A percentile compares a stretch with the other conserved stretches of the same genome.
Conservation (phyloP, 2,329 filamentous ascomycete species). For the Didymosphaeria variabile region DNA sequence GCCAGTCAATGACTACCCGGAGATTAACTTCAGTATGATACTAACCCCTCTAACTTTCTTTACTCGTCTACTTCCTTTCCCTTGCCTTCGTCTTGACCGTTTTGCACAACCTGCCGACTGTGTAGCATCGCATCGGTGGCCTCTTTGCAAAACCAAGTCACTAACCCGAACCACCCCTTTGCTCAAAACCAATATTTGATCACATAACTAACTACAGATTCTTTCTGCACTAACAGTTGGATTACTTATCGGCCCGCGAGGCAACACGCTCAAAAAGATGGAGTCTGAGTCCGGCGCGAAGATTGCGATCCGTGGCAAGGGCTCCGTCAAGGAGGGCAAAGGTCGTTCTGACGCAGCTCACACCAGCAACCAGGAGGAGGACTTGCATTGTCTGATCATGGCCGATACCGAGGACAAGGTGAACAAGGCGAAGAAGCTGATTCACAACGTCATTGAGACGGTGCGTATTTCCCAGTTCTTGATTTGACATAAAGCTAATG, state of each 20-base stretch:
- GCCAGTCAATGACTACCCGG: constrained; percentile 99
- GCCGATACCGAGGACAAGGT: constrained; percentile 99
- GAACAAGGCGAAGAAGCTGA: constrained; percentile 97
- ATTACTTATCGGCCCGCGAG: constrained; percentile 99
- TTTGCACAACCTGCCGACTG: constrained; percentile 47
- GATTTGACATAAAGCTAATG: constrained; percentile 39
- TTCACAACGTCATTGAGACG: constrained; percentile 98
- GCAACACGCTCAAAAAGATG: constrained; percentile 99
- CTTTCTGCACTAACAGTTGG: constrained; percentile 88
- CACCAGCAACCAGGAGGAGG: constrained; percentile 99
- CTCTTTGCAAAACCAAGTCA: constrained; percentile 51
- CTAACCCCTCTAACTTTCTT: constrained; percentile 82
- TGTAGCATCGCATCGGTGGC: constrained; percentile 39
- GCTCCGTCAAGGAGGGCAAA: constrained; percentile 99
- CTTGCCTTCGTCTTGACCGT: constrained; percentile 56
- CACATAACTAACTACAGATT: constrained; percentile 87
- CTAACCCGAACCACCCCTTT: constrained; percentile 48
- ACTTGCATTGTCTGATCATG: constrained; percentile 99
- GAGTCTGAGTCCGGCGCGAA: constrained; percentile 96
- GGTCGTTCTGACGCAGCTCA: constrained; percentile 98
- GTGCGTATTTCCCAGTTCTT: constrained; percentile 65
- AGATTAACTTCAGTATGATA: constrained; percentile 99
- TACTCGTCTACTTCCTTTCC: constrained; percentile 53
- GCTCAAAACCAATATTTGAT: constrained; percentile 50
- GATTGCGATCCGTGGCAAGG: constrained; percentile 99